Percentiles rank a stretch among this genome's conserved stretches.
Evolutionary conservation across 345 rosid genomes (phyloP).

Genomic region (Bruguiera gymnorhiza): DNA sequence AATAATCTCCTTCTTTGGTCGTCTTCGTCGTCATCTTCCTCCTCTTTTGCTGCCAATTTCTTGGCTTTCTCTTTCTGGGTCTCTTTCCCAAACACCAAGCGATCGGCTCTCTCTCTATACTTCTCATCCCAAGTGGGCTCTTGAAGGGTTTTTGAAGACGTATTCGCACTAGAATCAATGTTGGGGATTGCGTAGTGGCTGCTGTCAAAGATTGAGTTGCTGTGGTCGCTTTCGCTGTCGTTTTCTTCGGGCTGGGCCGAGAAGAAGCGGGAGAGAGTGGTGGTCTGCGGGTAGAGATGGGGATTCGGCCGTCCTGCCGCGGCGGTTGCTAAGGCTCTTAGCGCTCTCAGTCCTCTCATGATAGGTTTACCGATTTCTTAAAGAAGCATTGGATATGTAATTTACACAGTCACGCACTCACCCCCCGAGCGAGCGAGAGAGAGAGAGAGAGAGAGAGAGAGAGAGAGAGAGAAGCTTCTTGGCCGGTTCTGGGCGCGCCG

Average conservation of each 20-base stretch:
- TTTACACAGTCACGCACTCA: neutral
- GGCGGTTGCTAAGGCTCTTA: constrained; percentile 17
- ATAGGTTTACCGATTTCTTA: neutral
- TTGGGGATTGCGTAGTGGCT: constrained; percentile 39
- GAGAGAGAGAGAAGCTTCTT: too few relatives aligned
- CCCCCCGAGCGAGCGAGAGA: neutral
- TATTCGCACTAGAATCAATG: constrained; percentile 4
- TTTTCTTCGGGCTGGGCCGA: constrained; percentile 58
- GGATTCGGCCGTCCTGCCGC: constrained; percentile 17
- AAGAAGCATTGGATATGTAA: neutral
- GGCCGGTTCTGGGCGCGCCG: too few relatives aligned
- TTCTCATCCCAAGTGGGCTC: constrained; percentile 64
- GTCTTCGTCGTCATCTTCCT: constrained; percentile 23
- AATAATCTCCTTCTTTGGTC: constrained; percentile 43
- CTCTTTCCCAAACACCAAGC: constrained; percentile 44
- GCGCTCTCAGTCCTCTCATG: constrained; percentile 52
- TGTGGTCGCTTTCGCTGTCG: constrained; percentile 25
- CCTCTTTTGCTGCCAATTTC: constrained; percentile 36
- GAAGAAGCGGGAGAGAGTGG: constrained; percentile 37
- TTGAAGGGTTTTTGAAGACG: constrained; percentile 18
- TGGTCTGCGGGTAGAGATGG: constrained; percentile 10
- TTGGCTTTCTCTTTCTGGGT: constrained; percentile 30
- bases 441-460: too few relatives aligned
- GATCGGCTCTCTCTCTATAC: constrained; percentile 58
- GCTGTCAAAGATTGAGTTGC: constrained; percentile 62